Evolutionary conservation across 139 green algal species (phyloP), one percentile per base, ranked within the genome.

Genomic region (Asterochloris sp.): DNA sequence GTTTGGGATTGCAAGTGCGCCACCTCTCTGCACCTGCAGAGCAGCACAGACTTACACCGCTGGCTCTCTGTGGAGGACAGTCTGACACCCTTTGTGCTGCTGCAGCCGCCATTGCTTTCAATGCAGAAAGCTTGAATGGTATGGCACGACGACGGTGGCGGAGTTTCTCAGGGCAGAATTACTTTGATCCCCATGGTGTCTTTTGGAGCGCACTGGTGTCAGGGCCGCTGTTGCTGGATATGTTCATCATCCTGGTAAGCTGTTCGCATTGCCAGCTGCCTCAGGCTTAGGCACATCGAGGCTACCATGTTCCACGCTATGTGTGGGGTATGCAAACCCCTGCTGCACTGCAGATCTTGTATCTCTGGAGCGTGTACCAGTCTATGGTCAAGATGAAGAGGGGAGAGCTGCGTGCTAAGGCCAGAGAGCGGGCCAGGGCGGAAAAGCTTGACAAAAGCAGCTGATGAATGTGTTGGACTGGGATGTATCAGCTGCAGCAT

Each of bases 171-270:
- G 73, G 66, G 54, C 89, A 92, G n/a, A 79, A 86, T 28, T 92
- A 92, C 78, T 92, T 92, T 82, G 83, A 92, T 54, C 27, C 71
- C 2, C 76, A 89, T n/a, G 88, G 89, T 67, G 82, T 90, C 60
- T 92, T 92, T 62, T 82, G 81, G 0, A 88, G 88, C 12, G 86
- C 87, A 15, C 14, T 92, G 12, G 75, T 92, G 9, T 92, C 88
- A 4, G 88, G 79, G 0, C 89, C 89, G 0, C 83, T 92, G 12
- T 47, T 92, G 19, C 23, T 92, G 71, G 80, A 82, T 76, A 92
- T 92, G 88, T 83, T 92, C 24, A 73, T 89, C 13, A 82, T 90
- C 23, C 69, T 92, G 82, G 83, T 92, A 47, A 73, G 86, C 12
- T 47, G 2, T 12, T 9, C 10, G n/a, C 69, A 28, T 19, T 76